Base-by-base conservation (phyloP, 2,329 filamentous ascomycete genomes). In the Colletotrichum spinosum region DNA sequence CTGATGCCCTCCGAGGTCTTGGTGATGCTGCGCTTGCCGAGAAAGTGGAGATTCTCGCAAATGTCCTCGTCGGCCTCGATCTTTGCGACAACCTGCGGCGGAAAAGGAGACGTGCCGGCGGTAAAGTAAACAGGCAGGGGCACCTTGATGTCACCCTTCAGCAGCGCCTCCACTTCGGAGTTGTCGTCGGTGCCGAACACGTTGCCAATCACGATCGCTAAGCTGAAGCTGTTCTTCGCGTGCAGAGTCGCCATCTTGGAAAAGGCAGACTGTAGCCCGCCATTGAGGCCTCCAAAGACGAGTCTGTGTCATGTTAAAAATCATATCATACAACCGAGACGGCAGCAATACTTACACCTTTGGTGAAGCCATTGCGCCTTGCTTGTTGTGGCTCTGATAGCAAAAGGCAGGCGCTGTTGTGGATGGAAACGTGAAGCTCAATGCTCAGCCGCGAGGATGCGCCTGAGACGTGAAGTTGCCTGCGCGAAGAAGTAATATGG, bases 121-220 rank as follows among this genome's bases (percentile, higher is more conserved):
- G 92, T 93, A 76, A 98, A 99, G 80, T 99, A 99, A 8, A 92
- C 97, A 1, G 94, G 90, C 1, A 98, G 81, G 3, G 94, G 90
- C 5, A 98, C 83, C 25, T 83, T 75, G 56, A 97, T 89, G 10
- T 86, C 83, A n/a, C 93, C 93, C 34, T 86, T 79, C 1, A 98
- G 78, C 4, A 99, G 84, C 9, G 86, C 84, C 10, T 83, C 79
- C 6, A 96, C 78, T 9, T 79, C 75, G 11, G 89, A 83, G 56
- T 91, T 85, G 50, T 89, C 83, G 1, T 82, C 79, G 48, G 84
- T 79, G 15, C 85, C 81, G 73, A 98, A 98, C 7, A 98, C 83
- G 73, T 97, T 91, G 59, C 96, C 96, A 9, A 89, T 88, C 38
- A 97, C 81, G 60, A 99, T 88, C 13, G 92, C 94, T 72, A 97